A percentile compares a stretch with the other conserved stretches of the same genome.
phyloP scores from a whole-genome alignment of 2,329 filamentous ascomycete species.

The Davidsoniella eucalypti region DNA sequence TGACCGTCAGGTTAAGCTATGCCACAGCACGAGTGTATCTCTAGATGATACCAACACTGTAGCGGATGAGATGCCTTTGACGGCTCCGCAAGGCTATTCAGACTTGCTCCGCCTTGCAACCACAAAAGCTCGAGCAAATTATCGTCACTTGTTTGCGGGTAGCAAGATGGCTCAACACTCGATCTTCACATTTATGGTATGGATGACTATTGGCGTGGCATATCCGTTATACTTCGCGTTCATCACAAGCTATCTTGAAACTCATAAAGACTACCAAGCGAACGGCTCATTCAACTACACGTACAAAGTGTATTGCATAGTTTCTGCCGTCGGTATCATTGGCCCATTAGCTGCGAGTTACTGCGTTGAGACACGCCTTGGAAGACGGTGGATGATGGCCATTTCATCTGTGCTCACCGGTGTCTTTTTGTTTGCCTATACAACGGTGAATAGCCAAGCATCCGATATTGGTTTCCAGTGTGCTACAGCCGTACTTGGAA shows the following conservation, averaged over 20 bases:
- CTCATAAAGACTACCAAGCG: constrained; percentile 19
- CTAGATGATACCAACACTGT: too few relatives aligned
- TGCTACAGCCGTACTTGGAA: constrained; percentile 15
- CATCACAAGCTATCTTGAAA: constrained; percentile 28
- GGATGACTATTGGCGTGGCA: constrained; percentile 29
- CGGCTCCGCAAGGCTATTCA: not conserved
- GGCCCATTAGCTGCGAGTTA: constrained; percentile 27
- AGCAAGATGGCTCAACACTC: constrained; percentile 21
- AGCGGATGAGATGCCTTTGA: too few relatives aligned
- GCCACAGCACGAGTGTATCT: too few relatives aligned
- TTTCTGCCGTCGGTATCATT: constrained; percentile 23
- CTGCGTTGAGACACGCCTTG: constrained; percentile 17
- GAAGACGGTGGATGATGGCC: constrained; percentile 3
- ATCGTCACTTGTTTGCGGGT: constrained; percentile 20
- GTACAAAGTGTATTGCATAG: constrained; percentile 23
- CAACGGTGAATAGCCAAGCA: constrained; percentile 23
- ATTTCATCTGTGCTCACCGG: constrained; percentile 21
- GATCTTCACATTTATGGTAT: constrained; percentile 24
- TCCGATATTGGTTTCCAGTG: constrained; percentile 25
- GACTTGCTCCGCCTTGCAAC: not conserved
- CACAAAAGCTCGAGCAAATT: constrained; percentile 14
- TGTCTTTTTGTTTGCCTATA: constrained; percentile 30
- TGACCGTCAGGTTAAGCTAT: constrained; percentile 9
- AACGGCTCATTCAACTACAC: constrained; percentile 18
- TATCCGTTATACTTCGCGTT: constrained; percentile 32